Percentiles rank a stretch among this genome's conserved stretches.
Evolutionary conservation across 106 monocot species (phyloP).

Genomic region (Chionographis japonica): DNA sequence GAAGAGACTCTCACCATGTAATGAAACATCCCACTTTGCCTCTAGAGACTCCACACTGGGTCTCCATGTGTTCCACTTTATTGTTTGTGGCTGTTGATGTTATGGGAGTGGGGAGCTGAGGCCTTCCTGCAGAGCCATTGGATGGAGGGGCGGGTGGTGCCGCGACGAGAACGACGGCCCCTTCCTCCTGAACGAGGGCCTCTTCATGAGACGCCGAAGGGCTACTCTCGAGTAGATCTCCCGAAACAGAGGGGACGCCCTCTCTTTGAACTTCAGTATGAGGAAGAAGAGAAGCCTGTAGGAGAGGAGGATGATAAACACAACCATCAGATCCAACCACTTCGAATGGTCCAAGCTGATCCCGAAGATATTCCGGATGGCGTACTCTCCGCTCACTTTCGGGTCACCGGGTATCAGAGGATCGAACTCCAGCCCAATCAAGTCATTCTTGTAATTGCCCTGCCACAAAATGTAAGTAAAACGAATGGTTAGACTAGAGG

Average conservation of each 20-base stretch:
- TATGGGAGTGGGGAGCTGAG: conserved; percentile 53
- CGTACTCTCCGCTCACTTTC: conserved; percentile 51
- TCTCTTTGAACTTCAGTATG: conserved; percentile 78
- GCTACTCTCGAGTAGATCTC: conserved; percentile 30
- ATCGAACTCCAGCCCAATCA: conserved; percentile 56
- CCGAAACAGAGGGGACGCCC: conserved; percentile 44
- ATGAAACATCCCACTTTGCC: no score
- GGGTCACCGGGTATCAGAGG: conserved; percentile 45
- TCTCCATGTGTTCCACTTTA: no score
- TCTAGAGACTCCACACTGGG: no score
- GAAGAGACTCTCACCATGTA: no score
- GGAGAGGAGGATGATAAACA: conserved; percentile 38
- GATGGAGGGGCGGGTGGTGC: conserved; percentile 20
- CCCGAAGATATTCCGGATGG: conserved; percentile 36
- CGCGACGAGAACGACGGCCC: conserved; percentile 17
- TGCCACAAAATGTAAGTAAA: conserved; percentile 8
- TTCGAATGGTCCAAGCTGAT: conserved; percentile 45
- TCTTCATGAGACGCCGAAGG: conserved; percentile 3
- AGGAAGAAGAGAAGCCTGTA: conserved; percentile 70
- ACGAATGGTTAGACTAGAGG: neutral
- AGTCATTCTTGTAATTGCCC: conserved; percentile 67
- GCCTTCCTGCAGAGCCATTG: conserved; percentile 70
- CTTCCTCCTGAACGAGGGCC: conserved; percentile 28
- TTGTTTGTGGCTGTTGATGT: neutral
- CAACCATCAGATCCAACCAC: conserved; percentile 44